Percentiles rank a stretch among this genome's conserved stretches.
Conservation (phyloP, 2,329 filamentous ascomycete genomes). For the Trichothecium roseum region DNA sequence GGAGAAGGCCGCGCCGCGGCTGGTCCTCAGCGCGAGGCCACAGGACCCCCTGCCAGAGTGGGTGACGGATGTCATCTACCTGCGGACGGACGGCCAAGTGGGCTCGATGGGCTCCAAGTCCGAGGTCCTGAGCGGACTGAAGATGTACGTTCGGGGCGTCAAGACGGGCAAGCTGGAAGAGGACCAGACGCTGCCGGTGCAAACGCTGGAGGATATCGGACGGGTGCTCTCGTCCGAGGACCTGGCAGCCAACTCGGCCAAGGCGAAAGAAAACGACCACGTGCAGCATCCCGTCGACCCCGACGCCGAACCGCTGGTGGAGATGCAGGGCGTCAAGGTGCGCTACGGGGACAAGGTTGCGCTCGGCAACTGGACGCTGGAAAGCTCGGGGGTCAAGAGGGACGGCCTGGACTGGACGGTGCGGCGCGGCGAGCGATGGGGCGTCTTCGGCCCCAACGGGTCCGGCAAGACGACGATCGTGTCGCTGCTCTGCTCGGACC, state of each 20-base stretch:
- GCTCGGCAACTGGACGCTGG: slow-evolving; percentile 69
- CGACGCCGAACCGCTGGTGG: slow-evolving; percentile 60
- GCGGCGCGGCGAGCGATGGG: slow-evolving; percentile 76
- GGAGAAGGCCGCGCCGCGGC: slow-evolving; percentile 52
- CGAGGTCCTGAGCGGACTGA: slow-evolving; percentile 46
- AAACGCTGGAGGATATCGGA: slow-evolving; percentile 39
- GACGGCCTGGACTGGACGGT: slow-evolving; percentile 76
- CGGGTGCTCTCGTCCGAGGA: slow-evolving; percentile 24
- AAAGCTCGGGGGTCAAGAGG: slow-evolving; percentile 34
- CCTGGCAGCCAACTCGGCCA: background rate
- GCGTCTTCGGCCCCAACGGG: slow-evolving; percentile 85
- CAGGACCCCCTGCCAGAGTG: slow-evolving; percentile 84
- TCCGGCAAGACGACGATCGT: slow-evolving; percentile 94
- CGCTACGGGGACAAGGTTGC: slow-evolving; percentile 68
- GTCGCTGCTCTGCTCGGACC: slow-evolving; percentile 87
- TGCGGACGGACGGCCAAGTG: slow-evolving; percentile 58
- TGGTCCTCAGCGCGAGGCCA: slow-evolving; percentile 69
- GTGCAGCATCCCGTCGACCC: slow-evolving; percentile 12
- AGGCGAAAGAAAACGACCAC: slow-evolving; percentile 7
- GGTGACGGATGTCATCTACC: slow-evolving; percentile 74
- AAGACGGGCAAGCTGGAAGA: slow-evolving; percentile 31
- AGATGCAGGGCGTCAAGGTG: slow-evolving; percentile 80
- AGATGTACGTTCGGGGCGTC: slow-evolving; percentile 35
- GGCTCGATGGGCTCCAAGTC: slow-evolving; percentile 55
- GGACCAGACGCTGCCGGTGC: slow-evolving; percentile 36